These are phyloP conservation scores for Coffea canephora DNA, from an alignment of 257 asterid species.

Conservation along the genomic window DNA sequence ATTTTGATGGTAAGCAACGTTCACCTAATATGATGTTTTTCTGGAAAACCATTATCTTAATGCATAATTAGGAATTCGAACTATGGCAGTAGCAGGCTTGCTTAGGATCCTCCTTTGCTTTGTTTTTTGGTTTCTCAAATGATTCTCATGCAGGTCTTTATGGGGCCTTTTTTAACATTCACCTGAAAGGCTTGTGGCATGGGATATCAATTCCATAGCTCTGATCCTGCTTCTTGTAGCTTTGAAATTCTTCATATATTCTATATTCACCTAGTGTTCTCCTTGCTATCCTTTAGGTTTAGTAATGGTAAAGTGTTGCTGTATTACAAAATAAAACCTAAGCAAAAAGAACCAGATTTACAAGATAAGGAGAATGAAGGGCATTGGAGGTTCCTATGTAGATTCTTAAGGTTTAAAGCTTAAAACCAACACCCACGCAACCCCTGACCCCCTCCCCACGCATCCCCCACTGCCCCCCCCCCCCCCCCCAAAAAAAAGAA, in stretches of 20 bases:
- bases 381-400: neutral
- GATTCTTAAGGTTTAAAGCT: neutral
- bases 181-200: neutral
- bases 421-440: neutral
- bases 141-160: neutral
- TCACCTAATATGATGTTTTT: neutral
- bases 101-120: neutral
- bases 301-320: too few species aligned
- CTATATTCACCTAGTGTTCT: neutral
- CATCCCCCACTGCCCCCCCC: too few species aligned
- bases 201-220: neutral
- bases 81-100: neutral
- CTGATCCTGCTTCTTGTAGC: neutral
- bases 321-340: neutral
- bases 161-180: neutral
- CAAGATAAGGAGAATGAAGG: neutral
- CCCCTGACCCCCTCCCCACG: too few species aligned
- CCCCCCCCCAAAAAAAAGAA: neutral
- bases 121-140: neutral
- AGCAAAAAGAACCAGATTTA: neutral
- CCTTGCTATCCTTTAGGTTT: neutral
- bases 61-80: neutral
- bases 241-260: neutral
- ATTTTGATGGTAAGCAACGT: neutral
- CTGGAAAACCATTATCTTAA: neutral